Evolutionary conservation across 257 asterid genomes (phyloP), one percentile per base, ranked within the genome.

Genomic region (Salvia hispanica): DNA sequence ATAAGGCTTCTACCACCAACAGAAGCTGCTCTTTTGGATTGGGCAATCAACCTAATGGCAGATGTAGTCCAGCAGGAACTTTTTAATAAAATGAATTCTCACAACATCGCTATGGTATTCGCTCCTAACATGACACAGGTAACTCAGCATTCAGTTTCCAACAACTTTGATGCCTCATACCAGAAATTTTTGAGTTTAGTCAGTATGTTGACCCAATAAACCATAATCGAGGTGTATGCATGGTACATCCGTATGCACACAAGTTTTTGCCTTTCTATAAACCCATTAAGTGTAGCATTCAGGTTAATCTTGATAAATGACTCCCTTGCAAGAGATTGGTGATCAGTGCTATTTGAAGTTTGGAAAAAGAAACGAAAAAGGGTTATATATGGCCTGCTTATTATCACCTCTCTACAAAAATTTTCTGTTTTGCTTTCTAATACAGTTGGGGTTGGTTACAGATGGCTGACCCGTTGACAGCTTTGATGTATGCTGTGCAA

Each of bases 121-220:
- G 98, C 98, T 33, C 98, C 98, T 9, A 92, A 92, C 78, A 92
- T 92, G 98, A 92, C 98, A 4, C 95, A 92, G 92, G 98, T 86
- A 69, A 66, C 25, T 51, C 52, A 45, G 61, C 40, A 55, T 55
- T 55, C 12, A 4, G 16, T 25, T 54, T 33, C 12, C 5, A 51
- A 13, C 0, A 0, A 4, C 7, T 25, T 40, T 6, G 56, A 55
- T 4, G 60, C 16, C 60, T 2, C 31, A 25, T 25, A 25, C 31
- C 31, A 25, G 3, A 25, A 1, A 1, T 6, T 14, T 34, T 28
- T 25, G 9, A 28, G 60, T 64, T 31, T 51, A 14, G 46, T 48
- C 58, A 48, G 14, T 64, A 25, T 39, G 43, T 25, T 25, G 31
- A 25, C 31, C 31, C 31, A 25, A 25, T 25, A 25, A 25, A 25